phyloP scores from a whole-genome alignment of 495 filamentous ascomycete genomes.

The Platismatia glauca region DNA sequence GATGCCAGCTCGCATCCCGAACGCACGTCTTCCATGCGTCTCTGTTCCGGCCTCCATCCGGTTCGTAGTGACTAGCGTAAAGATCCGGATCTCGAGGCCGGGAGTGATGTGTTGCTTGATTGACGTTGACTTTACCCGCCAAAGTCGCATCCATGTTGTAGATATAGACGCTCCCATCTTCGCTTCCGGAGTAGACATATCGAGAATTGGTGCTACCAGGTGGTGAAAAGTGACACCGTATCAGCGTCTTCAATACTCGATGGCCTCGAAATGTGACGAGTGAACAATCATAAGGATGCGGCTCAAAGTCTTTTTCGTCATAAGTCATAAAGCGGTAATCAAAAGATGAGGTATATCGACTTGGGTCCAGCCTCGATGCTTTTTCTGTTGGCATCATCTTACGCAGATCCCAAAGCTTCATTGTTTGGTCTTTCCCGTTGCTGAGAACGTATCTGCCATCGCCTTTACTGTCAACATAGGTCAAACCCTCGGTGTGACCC shows the following conservation, averaged over 20 bases:
- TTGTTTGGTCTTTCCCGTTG: slow-evolving; percentile 91
- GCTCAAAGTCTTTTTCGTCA: slow-evolving; percentile 55
- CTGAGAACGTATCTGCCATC: slow-evolving; percentile 91
- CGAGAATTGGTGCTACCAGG: slow-evolving; percentile 78
- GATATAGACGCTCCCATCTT: slow-evolving; percentile 80
- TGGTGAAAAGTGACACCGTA: slow-evolving; percentile 93
- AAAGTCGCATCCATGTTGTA: slow-evolving; percentile 91
- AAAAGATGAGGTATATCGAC: slow-evolving; percentile 56
- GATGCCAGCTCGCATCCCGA: slow-evolving; percentile 93
- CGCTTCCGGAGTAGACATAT: slow-evolving; percentile 86
- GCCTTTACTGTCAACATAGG: slow-evolving; percentile 93
- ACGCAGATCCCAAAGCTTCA: slow-evolving; percentile 95
- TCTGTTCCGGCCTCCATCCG: slow-evolving; percentile 19
- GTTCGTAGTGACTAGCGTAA: slow-evolving; percentile 33
- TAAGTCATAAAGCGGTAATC: slow-evolving; percentile 79
- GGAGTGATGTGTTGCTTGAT: slow-evolving; percentile 50
- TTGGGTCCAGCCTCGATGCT: slow-evolving; percentile 47
- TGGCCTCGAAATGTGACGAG: slow-evolving; percentile 92
- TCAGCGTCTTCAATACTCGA: slow-evolving; percentile 76
- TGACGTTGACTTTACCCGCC: slow-evolving; percentile 72
- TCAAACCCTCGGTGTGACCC: slow-evolving; percentile 89
- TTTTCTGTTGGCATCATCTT: slow-evolving; percentile 65
- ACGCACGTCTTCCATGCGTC: slow-evolving; percentile 70
- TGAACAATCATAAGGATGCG: slow-evolving; percentile 80
- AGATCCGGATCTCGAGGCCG: slow-evolving; percentile 45